These are phyloP conservation scores for Agrocybe praecox DNA, from an alignment of 768 basidiomycete genomes.

Conservation along the genomic window DNA sequence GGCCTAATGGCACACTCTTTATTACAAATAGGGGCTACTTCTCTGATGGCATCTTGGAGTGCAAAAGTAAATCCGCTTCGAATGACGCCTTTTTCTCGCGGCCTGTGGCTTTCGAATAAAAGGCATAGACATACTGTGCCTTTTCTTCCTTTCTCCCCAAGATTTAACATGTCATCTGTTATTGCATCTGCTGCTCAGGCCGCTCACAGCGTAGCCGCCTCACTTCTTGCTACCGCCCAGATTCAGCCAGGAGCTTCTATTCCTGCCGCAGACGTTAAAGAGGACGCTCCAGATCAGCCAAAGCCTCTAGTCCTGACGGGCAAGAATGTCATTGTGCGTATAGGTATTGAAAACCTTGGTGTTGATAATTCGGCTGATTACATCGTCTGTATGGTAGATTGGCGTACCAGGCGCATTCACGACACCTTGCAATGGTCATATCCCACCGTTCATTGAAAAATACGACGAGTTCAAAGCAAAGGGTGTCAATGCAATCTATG, in stretches of 20 bases:
- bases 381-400: constrained; percentile 40
- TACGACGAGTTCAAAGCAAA: constrained; percentile 76
- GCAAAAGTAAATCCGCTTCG: background rate
- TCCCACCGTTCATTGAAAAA: constrained; percentile 64
- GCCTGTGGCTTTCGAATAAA: background rate
- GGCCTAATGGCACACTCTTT: background rate
- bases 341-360: background rate
- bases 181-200: constrained; percentile 48
- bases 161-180: constrained; percentile 47
- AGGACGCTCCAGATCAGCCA: constrained; percentile 49
- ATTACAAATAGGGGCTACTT: background rate
- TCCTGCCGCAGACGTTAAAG: constrained; percentile 57
- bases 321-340: constrained; percentile 64
- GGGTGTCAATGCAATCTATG: constrained; percentile 70
- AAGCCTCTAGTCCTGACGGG: constrained; percentile 51
- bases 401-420: constrained; percentile 82
- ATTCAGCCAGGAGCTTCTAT: constrained; percentile 51
- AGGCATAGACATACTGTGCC: background rate
- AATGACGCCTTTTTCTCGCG: constrained; percentile 2
- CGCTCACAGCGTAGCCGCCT: constrained; percentile 56
- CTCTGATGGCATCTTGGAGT: background rate
- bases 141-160: background rate
- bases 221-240: constrained; percentile 48
- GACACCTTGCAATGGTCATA: constrained; percentile 66
- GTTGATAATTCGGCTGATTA: background rate